A percentile compares a stretch with the other conserved stretches of the same genome.
Evolutionary conservation across 2,329 filamentous ascomycete genomes (phyloP).

Genomic region (Paramyrothecium sp.): DNA sequence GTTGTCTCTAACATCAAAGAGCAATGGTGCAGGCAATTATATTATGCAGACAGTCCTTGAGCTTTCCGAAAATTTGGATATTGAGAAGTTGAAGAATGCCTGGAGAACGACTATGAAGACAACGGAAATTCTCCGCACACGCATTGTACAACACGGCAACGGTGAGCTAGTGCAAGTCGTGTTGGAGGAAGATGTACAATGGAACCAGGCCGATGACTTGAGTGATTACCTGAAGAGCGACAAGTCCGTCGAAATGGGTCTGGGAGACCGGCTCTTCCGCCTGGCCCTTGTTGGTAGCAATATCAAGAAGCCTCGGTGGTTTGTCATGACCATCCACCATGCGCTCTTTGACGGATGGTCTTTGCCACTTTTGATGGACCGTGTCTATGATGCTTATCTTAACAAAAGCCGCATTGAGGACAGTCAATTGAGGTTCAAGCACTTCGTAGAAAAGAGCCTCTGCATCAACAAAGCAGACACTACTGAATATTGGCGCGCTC

Average conservation of each 20-base stretch:
- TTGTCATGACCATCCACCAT: conserved; percentile 15
- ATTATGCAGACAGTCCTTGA: neutral
- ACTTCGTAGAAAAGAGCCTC: too few species aligned
- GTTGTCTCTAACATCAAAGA: conserved; percentile 37
- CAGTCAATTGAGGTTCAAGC: too few species aligned
- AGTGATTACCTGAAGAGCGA: conserved; percentile 1
- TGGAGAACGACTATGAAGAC: conserved; percentile 7
- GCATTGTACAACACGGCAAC: conserved; percentile 2
- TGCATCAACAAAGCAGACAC: too few species aligned
- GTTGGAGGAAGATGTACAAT: neutral
- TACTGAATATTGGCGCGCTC: too few species aligned
- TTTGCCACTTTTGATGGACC: conserved; percentile 5
- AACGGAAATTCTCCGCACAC: conserved; percentile 5
- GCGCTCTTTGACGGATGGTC: conserved; percentile 13
- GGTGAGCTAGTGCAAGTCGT: conserved; percentile 3
- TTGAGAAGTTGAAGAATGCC: neutral
- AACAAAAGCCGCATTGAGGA: too few species aligned
- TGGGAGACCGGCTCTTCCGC: conserved; percentile 6
- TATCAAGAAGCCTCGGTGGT: neutral
- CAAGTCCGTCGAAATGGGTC: conserved; percentile 4
- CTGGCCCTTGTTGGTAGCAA: conserved; percentile 6
- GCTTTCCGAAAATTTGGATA: neutral
- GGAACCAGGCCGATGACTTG: conserved; percentile 3
- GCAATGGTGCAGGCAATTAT: conserved; percentile 6
- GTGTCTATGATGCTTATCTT: conserved; percentile 5